phyloP scores from a whole-genome alignment of 139 green algal genomes.

The Pseudopediastrum boryanum region DNA sequence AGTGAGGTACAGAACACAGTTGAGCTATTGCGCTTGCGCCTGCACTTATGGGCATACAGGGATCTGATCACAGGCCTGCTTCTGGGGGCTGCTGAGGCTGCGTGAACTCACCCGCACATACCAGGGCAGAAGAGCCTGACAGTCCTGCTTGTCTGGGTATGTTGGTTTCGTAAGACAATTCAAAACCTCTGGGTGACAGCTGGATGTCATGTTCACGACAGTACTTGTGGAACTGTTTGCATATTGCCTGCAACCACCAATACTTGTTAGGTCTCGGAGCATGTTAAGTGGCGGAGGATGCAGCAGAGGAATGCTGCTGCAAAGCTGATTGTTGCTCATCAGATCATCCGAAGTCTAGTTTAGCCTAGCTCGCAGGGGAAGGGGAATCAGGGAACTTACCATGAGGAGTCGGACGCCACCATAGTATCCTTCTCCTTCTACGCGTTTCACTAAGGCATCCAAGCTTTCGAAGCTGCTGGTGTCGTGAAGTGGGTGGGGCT shows the following conservation, averaged over 20 bases:
- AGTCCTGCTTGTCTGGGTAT: constrained; percentile 89
- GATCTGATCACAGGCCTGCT: too few relatives aligned
- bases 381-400: constrained; percentile 33
- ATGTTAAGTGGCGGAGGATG: too few relatives aligned
- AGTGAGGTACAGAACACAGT: too few relatives aligned
- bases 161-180: constrained; percentile 82
- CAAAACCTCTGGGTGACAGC: constrained; percentile 65
- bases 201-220: constrained; percentile 57
- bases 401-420: constrained; percentile 83
- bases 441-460: constrained; percentile 36
- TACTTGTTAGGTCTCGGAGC: not conserved
- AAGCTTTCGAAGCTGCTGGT: constrained; percentile 52
- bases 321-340: too few relatives aligned
- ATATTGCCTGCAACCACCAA: constrained; percentile 60
- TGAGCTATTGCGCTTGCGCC: too few relatives aligned
- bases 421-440: constrained; percentile 71
- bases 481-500: constrained; percentile 75
- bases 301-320: too few relatives aligned
- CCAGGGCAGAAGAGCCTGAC: constrained; percentile 88
- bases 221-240: constrained; percentile 66
- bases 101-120: constrained; percentile 68
- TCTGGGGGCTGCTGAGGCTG: too few relatives aligned
- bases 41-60: too few relatives aligned
- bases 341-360: not conserved
- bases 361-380: not conserved